Evolutionary conservation across 2,329 filamentous ascomycete genomes (phyloP).

Genomic region (Pyrenophora seminiperda): DNA sequence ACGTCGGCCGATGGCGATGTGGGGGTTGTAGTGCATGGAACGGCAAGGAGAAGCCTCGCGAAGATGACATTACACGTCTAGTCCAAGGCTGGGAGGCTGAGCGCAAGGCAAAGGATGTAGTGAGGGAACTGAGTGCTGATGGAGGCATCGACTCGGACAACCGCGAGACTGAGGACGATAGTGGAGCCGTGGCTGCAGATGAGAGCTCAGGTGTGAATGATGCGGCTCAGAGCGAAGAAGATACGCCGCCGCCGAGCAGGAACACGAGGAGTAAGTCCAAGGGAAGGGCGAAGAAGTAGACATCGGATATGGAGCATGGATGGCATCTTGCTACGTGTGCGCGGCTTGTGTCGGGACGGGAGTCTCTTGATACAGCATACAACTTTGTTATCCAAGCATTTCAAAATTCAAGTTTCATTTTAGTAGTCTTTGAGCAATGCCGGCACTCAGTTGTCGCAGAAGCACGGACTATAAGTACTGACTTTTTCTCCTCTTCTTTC

Average conservation of each 20-base stretch:
- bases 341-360: neutral
- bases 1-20: conserved; percentile 87
- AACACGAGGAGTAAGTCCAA: conserved; percentile 52
- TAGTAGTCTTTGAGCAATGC: no score
- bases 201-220: conserved; percentile 29
- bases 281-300: conserved; percentile 47
- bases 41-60: conserved; percentile 76
- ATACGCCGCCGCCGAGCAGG: conserved; percentile 39
- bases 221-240: conserved; percentile 26
- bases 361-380: neutral
- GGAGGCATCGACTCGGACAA: conserved; percentile 27
- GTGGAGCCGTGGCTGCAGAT: conserved; percentile 19
- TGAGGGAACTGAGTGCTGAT: conserved; percentile 17
- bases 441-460: no score
- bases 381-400: neutral
- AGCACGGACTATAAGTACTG: no score
- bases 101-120: conserved; percentile 52
- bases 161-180: conserved; percentile 34
- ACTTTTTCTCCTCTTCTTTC: no score
- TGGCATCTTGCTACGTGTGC: no score
- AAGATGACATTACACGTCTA: conserved; percentile 65
- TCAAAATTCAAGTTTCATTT: no score
- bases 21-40: conserved; percentile 83
- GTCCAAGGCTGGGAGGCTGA: conserved; percentile 54
- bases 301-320: neutral